These are phyloP conservation scores for Daldinia sp. DNA, from an alignment of 2,329 filamentous ascomycete genomes.

Conservation along the genomic window DNA sequence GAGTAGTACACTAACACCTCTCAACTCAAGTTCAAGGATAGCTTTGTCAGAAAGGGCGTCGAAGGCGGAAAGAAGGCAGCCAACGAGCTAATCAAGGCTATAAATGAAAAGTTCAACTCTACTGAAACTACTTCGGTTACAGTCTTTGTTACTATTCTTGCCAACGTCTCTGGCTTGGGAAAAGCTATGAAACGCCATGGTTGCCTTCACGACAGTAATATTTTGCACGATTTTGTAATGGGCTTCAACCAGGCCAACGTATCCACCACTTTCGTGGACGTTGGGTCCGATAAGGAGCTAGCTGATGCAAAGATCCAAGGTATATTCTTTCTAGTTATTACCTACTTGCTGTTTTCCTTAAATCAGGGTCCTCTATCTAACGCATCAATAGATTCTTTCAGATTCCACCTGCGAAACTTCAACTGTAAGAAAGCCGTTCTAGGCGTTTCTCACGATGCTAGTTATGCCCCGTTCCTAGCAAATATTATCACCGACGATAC, in stretches of 20 bases:
- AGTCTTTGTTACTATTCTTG: slow-evolving; percentile 68
- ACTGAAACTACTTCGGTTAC: slow-evolving; percentile 57
- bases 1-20: slow-evolving; percentile 27
- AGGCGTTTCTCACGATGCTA: slow-evolving; percentile 71
- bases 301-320: slow-evolving; percentile 72
- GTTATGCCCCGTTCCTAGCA: slow-evolving; percentile 70
- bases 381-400: slow-evolving; percentile 59
- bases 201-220: slow-evolving; percentile 57
- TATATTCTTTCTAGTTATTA: slow-evolving; percentile 47
- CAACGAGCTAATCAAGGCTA: slow-evolving; percentile 60
- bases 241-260: slow-evolving; percentile 71
- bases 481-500: slow-evolving; percentile 59
- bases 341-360: neutral
- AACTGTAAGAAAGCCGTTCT: slow-evolving; percentile 73
- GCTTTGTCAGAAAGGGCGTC: slow-evolving; percentile 65
- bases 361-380: slow-evolving; percentile 25
- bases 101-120: slow-evolving; percentile 61
- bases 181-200: slow-evolving; percentile 64
- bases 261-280: slow-evolving; percentile 73
- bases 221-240: slow-evolving; percentile 67
- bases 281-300: slow-evolving; percentile 69
- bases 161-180: slow-evolving; percentile 65
- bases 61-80: slow-evolving; percentile 68
- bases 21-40: slow-evolving; percentile 65
- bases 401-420: slow-evolving; percentile 69